Evolutionary conservation across 345 rosid species (phyloP), one percentile per base, ranked within the genome.

Genomic region (Dimocarpus longan): DNA sequence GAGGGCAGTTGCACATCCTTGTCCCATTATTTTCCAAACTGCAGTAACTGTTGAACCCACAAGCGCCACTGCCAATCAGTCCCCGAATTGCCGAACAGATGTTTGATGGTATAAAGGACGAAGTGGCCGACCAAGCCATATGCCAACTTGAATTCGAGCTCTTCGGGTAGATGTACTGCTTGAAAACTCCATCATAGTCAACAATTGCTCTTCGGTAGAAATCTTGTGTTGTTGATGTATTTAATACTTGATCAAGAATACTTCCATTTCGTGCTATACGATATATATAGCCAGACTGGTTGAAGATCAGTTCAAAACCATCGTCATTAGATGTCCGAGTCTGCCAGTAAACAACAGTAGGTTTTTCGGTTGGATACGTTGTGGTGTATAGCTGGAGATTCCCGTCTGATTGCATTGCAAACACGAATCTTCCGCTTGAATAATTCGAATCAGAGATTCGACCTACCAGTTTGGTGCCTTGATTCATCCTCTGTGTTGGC

Each of bases 181-280:
- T 76, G 18, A 84, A 76, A 22, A 81, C 74, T 13, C 82, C 84
- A 76, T 84, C 83, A n/a, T 22, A 44, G 1, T 81, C 81, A 9
- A 84, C 50, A 40, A 46, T 67, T 52, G 68, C 83, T 46, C 80
- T 78, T 40, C 74, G 77, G 74, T 82, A 80, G 8, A 79, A 68
- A 10, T 75, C 74, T 22, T 66, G 9, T 6, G 64, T 18, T 24
- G 80, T 56, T 37, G 13, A 79, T 9, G 4, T 4, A 66, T 26
- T 6, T 46, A 54, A 48, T 3, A 54, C 62, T 11, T 21, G 0
- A 22, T n/a, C 32, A 7, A 74, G 48, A 28, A 59, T 64, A 21
- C 70, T 77, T 18, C 72, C 66, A 26, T 80, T 79, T 0, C 40
- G 63, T 8, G 59, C 68, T 9, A 32, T 21, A 11, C 76, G 64